Evolutionary conservation across 352 stramenopile genomes (phyloP).

Genomic region (Pythium biforme): DNA sequence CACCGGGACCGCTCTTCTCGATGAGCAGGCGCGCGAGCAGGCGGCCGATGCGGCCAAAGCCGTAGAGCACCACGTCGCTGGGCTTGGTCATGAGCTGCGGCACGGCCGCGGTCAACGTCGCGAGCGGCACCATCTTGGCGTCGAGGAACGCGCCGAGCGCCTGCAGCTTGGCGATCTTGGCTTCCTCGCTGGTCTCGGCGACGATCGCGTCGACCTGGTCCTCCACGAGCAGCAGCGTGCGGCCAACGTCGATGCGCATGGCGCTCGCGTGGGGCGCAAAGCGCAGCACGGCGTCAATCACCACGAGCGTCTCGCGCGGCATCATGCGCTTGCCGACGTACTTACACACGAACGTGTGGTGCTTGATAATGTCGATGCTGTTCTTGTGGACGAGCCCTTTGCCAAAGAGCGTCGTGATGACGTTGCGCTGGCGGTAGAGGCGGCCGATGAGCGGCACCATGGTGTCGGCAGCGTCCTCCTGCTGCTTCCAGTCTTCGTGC

Average conservation of each 20-base stretch:
- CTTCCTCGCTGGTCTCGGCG: slow-evolving; percentile 29
- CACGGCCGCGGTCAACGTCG: slow-evolving; percentile 11
- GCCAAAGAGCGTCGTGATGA: slow-evolving; percentile 81
- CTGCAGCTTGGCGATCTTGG: slow-evolving; percentile 44
- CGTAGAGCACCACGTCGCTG: slow-evolving; percentile 83
- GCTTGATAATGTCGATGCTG: slow-evolving; percentile 81
- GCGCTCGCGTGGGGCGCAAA: slow-evolving; percentile 55
- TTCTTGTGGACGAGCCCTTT: slow-evolving; percentile 86
- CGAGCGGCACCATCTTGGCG: slow-evolving; percentile 53
- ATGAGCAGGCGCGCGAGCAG: slow-evolving; percentile 78
- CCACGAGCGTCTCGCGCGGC: slow-evolving; percentile 69
- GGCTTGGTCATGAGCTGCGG: slow-evolving; percentile 47
- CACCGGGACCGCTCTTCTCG: slow-evolving; percentile 79
- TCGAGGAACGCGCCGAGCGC: slow-evolving; percentile 56
- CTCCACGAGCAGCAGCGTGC: slow-evolving; percentile 70
- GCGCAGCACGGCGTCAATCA: slow-evolving; percentile 62
- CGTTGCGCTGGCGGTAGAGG: slow-evolving; percentile 82
- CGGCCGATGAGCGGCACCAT: slow-evolving; percentile 83
- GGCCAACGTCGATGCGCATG: slow-evolving; percentile 80
- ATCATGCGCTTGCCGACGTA: slow-evolving; percentile 80
- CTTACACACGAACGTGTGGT: slow-evolving; percentile 83
- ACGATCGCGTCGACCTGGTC: slow-evolving; percentile 53
- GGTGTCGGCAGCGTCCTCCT: slow-evolving; percentile 79
- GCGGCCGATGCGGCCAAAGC: slow-evolving; percentile 86
- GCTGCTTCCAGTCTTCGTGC: slow-evolving; percentile 72